Evolutionary conservation across 371 early-diverging fungal species (phyloP), one percentile per base, ranked within the genome.

Genomic region (Mucor piriformis): DNA sequence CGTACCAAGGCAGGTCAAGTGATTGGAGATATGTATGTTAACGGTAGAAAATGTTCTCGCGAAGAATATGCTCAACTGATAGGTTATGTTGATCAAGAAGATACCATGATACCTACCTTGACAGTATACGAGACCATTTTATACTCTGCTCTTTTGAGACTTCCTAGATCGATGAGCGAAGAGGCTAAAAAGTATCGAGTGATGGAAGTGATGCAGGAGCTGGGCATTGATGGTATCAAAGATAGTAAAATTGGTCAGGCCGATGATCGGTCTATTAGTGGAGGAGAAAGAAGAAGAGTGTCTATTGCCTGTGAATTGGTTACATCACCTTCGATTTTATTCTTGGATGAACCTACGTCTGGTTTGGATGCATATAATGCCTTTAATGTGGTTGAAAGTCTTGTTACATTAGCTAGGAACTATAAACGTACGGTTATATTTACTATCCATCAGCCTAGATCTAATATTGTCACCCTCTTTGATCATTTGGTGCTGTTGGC

Each of bases 381-480:
- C 0, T 86, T 88, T 55, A 92, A 93, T 51, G 94, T 99, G 3
- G 85, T 98, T 40, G 84, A 92, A 43, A 86, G 90, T 16, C 77
- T 99, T 23, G 91, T 89, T 11, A 82, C 85, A 0, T 68, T 98
- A 27, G 96, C 98, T 0, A 79, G 87, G 21, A 77, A 83, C 25
- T 87, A 88, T 58, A 89, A 92, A 46, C 88, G 95, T 21, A 97
- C 97, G 0, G 87, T 99, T 23, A 79, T 97, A 8, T 91, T 93
- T 66, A 95, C 95, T 12, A 95, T 97, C 33, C 98, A 99, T 67
- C 99, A 97, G 64, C 99, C 99, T 6, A 85, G 97, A 13, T 88
- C 91, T 8, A 92, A 97, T 57, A 95, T 98, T 51, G 92, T 92
- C 49, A 80, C 88, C 15, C 73, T 93, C 57, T 96, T 99, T 79